These are phyloP conservation scores for Fonsecaea multimorphosa DNA, from an alignment of 2,329 filamentous ascomycete genomes.

Conservation along the genomic window DNA sequence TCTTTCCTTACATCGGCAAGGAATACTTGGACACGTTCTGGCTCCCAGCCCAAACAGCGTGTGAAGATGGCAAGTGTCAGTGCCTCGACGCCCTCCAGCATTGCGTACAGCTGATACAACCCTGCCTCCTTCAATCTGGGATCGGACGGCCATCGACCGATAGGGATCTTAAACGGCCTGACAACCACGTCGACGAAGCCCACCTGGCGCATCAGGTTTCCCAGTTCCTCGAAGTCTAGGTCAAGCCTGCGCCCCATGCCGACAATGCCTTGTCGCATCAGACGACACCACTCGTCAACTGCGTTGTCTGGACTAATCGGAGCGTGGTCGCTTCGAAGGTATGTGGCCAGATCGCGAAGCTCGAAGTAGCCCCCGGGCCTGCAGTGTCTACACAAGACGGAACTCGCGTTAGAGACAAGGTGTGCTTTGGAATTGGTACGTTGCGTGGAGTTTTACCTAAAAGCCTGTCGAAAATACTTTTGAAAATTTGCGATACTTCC, in stretches of 20 bases:
- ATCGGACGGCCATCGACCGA: slow-evolving; percentile 45
- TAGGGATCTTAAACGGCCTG: slow-evolving; percentile 38
- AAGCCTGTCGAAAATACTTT: slow-evolving; percentile 29
- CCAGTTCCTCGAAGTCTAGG: slow-evolving; percentile 41
- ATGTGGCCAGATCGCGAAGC: slow-evolving; percentile 45
- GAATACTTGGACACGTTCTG: slow-evolving; percentile 38
- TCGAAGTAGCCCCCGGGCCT: slow-evolving; percentile 49
- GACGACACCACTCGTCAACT: slow-evolving; percentile 27
- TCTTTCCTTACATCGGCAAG: slow-evolving; percentile 36
- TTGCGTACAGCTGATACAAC: slow-evolving; percentile 13
- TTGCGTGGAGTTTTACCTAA: slow-evolving; percentile 15
- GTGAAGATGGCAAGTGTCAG: slow-evolving; percentile 24
- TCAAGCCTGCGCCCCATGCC: slow-evolving; percentile 54
- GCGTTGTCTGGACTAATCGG: slow-evolving; percentile 38
- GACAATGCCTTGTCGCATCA: slow-evolving; percentile 45
- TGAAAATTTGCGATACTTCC: slow-evolving; percentile 64
- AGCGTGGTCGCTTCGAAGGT: slow-evolving; percentile 39
- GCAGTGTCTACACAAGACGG: slow-evolving; percentile 40
- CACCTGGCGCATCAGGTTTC: slow-evolving; percentile 35
- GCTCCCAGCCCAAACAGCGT: slow-evolving; percentile 20
- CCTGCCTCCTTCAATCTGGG: slow-evolving; percentile 23
- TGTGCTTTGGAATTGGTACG: neutral
- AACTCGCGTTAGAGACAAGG: slow-evolving; percentile 38
- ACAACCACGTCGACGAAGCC: slow-evolving; percentile 41
- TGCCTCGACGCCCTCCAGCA: slow-evolving; percentile 25